Evolutionary conservation across 2,329 filamentous ascomycete genomes (phyloP).

Genomic region (Beauveria varroae): DNA sequence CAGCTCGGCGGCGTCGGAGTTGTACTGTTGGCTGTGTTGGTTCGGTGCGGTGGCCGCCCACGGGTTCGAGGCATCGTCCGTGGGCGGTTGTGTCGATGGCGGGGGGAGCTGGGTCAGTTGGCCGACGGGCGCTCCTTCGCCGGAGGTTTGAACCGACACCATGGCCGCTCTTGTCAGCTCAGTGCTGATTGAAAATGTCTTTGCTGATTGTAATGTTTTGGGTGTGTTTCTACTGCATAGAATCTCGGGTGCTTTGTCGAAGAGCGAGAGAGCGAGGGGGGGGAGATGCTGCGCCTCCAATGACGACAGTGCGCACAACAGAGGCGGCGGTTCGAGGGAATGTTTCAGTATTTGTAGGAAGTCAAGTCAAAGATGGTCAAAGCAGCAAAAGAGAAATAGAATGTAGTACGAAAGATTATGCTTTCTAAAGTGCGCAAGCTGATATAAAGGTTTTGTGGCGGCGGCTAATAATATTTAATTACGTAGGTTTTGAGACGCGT

Average conservation of each 20-base stretch:
- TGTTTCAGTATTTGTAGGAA: neutral
- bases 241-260: neutral
- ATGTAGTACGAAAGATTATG: neutral
- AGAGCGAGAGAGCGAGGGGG: neutral
- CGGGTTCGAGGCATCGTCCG: neutral
- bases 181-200: neutral
- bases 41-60: neutral
- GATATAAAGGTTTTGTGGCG: neutral
- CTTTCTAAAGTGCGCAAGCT: neutral
- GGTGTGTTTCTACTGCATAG: neutral
- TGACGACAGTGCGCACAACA: neutral
- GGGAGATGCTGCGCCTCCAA: neutral
- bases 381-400: neutral
- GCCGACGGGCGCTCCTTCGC: neutral
- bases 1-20: neutral
- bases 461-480: neutral
- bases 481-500: neutral
- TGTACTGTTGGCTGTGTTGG: neutral
- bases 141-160: conserved; percentile 9
- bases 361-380: neutral
- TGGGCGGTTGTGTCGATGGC: neutral
- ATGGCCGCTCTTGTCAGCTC: neutral
- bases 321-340: neutral
- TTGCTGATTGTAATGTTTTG: neutral
- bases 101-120: neutral